A percentile compares a stretch with the other conserved stretches of the same genome.
Evolutionary conservation across 495 filamentous ascomycete genomes (phyloP).

Genomic region (Aspergillus cavernicola): DNA sequence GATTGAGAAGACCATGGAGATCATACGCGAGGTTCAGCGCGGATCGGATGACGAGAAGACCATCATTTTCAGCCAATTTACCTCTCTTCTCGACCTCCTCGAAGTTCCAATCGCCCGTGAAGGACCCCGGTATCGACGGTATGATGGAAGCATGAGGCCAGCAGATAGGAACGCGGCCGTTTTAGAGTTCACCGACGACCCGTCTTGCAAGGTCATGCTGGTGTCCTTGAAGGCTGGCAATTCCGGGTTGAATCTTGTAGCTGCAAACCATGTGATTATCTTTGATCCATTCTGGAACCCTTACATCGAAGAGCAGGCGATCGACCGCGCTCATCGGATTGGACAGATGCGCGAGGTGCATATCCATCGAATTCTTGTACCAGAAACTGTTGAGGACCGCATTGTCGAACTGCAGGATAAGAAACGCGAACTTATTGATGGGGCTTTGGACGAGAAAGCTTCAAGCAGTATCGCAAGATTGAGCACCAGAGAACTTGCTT

Average conservation of each 20-base stretch:
- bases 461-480: conserved; percentile 60
- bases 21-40: conserved; percentile 53
- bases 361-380: conserved; percentile 76
- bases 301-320: conserved; percentile 89
- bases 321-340: conserved; percentile 90
- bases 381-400: conserved; percentile 83
- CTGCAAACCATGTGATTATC: conserved; percentile 85
- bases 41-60: conserved; percentile 63
- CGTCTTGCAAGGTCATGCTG: conserved; percentile 69
- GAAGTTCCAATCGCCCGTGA: conserved; percentile 76
- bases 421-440: conserved; percentile 74
- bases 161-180: conserved; percentile 68
- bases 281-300: conserved; percentile 98
- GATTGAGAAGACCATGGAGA: conserved; percentile 68
- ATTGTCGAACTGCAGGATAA: conserved; percentile 81
- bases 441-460: conserved; percentile 78
- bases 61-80: conserved; percentile 92
- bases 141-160: conserved; percentile 80
- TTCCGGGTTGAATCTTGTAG: conserved; percentile 81
- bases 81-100: conserved; percentile 84
- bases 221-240: conserved; percentile 91
- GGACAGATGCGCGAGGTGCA: conserved; percentile 73
- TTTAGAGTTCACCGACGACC: conserved; percentile 64
- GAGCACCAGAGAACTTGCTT: conserved; percentile 60
- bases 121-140: conserved; percentile 65